Conservation (phyloP, 257 asterid genomes). For the Solanum ossicruentum region DNA sequence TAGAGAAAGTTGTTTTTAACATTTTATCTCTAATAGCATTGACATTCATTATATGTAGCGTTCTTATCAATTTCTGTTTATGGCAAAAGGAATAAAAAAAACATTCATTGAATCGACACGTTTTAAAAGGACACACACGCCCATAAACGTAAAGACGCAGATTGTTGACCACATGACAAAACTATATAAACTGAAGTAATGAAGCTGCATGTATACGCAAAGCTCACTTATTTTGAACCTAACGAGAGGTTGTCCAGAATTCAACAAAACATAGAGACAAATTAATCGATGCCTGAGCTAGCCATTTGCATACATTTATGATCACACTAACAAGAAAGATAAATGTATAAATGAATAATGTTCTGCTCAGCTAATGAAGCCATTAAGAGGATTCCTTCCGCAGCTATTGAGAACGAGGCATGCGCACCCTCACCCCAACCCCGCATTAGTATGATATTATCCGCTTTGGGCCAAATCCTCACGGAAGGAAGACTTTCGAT, state of each 20-base stretch:
- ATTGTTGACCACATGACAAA: not conserved
- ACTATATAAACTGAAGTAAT: not conserved
- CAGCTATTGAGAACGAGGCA: not conserved
- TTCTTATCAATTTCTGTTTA: too few relatives aligned
- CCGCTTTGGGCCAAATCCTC: too few relatives aligned
- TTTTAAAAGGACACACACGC: too few relatives aligned
- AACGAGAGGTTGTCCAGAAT: not conserved
- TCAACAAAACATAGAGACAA: not conserved
- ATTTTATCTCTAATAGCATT: too few relatives aligned
- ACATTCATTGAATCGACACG: too few relatives aligned
- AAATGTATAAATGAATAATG: not conserved
- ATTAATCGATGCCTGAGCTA: not conserved
- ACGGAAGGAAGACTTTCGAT: too few relatives aligned
- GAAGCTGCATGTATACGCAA: not conserved
- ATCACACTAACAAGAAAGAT: not conserved
- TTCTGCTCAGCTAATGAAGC: not conserved
- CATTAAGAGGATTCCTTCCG: not conserved
- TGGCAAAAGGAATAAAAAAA: too few relatives aligned
- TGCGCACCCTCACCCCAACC: too few relatives aligned
- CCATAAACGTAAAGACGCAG: too few relatives aligned
- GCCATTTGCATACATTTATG: not conserved
- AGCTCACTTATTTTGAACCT: not conserved
- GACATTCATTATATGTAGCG: too few relatives aligned
- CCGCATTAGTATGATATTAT: too few relatives aligned
- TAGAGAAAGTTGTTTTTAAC: too few relatives aligned